phyloP scores from a whole-genome alignment of 768 basidiomycete genomes.

The Gymnopilus junonius region DNA sequence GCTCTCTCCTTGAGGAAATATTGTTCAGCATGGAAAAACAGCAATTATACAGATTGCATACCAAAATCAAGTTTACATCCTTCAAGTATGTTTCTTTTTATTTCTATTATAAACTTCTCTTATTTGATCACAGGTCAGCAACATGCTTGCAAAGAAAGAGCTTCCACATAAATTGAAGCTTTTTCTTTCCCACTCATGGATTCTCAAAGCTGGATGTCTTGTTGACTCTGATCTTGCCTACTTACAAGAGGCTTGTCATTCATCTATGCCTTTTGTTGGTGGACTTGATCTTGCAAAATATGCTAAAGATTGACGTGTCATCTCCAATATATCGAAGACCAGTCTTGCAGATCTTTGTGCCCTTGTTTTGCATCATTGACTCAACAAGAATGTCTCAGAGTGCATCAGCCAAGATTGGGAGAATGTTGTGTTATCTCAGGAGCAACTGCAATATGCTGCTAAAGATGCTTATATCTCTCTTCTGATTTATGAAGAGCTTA shows the following conservation, averaged over 20 bases:
- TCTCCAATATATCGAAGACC: conserved; percentile 10
- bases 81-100: conserved; percentile 16
- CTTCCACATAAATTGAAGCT: conserved; percentile 20
- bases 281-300: conserved; percentile 30
- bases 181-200: conserved; percentile 18
- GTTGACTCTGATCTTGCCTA: conserved; percentile 26
- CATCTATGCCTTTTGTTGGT: conserved; percentile 23
- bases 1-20: conserved; percentile 16
- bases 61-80: conserved; percentile 20
- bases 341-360: conserved; percentile 36
- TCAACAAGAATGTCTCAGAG: conserved; percentile 21
- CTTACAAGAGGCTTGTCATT: conserved; percentile 20
- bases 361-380: conserved; percentile 19
- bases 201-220: conserved; percentile 29
- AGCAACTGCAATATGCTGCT: conserved; percentile 21
- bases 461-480: conserved; percentile 20
- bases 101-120: neutral
- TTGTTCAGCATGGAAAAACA: conserved; percentile 18
- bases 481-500: conserved; percentile 23
- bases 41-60: conserved; percentile 27
- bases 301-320: conserved; percentile 29
- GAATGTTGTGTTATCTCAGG: conserved; percentile 3
- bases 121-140: conserved; percentile 5
- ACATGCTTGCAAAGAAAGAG: conserved; percentile 8
- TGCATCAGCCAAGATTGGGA: conserved; percentile 20